Base-by-base conservation (phyloP, 179 eudicot species). In the Actinidia chinensis region DNA sequence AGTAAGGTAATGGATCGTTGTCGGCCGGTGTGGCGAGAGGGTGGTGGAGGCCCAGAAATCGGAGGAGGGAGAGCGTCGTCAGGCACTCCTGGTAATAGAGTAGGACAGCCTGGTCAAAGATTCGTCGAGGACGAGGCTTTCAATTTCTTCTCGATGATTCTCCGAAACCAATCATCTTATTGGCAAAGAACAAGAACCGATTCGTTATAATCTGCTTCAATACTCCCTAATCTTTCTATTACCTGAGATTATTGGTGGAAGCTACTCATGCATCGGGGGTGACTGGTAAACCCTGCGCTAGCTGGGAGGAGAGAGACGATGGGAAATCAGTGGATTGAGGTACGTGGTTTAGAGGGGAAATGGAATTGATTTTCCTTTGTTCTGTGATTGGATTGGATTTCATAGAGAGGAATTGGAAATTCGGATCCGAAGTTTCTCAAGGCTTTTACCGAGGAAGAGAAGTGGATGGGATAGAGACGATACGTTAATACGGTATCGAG, bases 1-100 rank as follows among this genome's bases (percentile, higher is more conserved):
- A 82, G 18, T 85, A 86, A 22, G 87, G 65, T 50, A 92, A 84
- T 1, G 95, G 98, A 89, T 92, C 97, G 75, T 88, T 50, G 46
- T 79, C 87, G 73, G 86, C 88, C 13, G 92, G 82, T 11, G 84
- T 73, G 71, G 82, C 65, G 15, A 87, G 83, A 20, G 90, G 91
- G 78, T 87, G 92, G 47, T 84, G 81, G 56, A 87, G 90, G 47
- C 81, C n/a, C n/a, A n/a, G n/a, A n/a, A n/a, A n/a, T n/a, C n/a
- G 82, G 64, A 88, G 90, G 48, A 81, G 78, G 73, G 90, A 78
- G 71, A 90, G 82, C 67, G 83, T 81, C 7, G 90, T 76, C 81
- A 90, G 20, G 85, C 90, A 80, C 89, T 91, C 73, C 81, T 81
- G 80, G 85, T 91, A 69, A 82, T 79, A 17, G 88, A 73, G 64